A percentile compares a stretch with the other conserved stretches of the same genome.
phyloP scores from a whole-genome alignment of 108 stramenopile species.

The Aurantiochytrium sp. region DNA sequence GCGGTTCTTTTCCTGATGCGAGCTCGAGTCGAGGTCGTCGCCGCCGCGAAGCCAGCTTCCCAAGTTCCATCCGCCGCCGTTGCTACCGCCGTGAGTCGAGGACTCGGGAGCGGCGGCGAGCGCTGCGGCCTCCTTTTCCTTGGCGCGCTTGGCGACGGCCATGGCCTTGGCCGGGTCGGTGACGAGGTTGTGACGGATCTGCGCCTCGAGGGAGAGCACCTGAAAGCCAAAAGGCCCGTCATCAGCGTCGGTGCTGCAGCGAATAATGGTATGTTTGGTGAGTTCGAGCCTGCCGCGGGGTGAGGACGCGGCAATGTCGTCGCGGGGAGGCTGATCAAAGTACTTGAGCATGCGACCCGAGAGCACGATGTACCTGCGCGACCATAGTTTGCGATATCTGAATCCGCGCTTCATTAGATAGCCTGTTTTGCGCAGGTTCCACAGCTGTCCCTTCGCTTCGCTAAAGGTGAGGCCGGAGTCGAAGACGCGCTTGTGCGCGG shows the following conservation, averaged over 20 bases:
- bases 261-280: not conserved
- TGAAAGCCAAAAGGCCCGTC: not conserved
- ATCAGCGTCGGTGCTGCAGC: not conserved
- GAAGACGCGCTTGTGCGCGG: not conserved
- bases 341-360: constrained; percentile 11
- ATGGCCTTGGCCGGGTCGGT: not conserved
- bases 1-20: not conserved
- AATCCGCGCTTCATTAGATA: not conserved
- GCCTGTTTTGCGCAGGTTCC: not conserved
- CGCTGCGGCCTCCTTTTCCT: not conserved
- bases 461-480: constrained; percentile 7
- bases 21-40: not conserved
- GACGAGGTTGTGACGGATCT: not conserved
- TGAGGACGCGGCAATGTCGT: not conserved
- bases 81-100: not conserved
- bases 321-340: not conserved
- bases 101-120: not conserved
- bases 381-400: not conserved
- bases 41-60: not conserved
- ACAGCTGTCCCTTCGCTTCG: not conserved
- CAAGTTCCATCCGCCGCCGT: not conserved
- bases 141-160: not conserved
- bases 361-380: not conserved
- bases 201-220: not conserved
- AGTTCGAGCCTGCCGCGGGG: constrained; percentile 1